Evolutionary conservation across 495 filamentous ascomycete genomes (phyloP).

Genomic region (Aspergillus sclerotioniger): DNA sequence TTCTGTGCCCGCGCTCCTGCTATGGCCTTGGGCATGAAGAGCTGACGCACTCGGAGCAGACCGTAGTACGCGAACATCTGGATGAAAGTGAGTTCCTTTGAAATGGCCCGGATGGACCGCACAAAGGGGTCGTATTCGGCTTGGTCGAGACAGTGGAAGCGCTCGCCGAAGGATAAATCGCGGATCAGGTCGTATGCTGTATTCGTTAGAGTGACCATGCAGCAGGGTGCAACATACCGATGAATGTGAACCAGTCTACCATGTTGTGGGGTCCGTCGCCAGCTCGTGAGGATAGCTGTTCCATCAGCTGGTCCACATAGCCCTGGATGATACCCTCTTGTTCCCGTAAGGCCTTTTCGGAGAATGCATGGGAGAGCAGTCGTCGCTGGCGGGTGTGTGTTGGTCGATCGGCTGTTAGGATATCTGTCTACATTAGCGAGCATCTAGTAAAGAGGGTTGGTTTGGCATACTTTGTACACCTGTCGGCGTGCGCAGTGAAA

Average conservation of each 20-base stretch:
- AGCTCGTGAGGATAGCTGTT: neutral
- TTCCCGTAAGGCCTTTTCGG: slow-evolving; percentile 42
- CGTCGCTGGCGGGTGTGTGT: slow-evolving; percentile 37
- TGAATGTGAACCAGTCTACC: slow-evolving; percentile 5
- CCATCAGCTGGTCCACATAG: slow-evolving; percentile 42
- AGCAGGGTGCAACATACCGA: no score
- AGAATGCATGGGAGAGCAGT: slow-evolving; percentile 46
- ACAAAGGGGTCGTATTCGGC: slow-evolving; percentile 7
- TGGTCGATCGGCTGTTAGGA: neutral
- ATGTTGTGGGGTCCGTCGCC: neutral
- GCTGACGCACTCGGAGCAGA: neutral
- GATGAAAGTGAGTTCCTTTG: slow-evolving; percentile 6
- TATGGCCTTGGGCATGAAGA: slow-evolving; percentile 1
- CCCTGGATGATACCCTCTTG: slow-evolving; percentile 36
- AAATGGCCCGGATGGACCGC: neutral
- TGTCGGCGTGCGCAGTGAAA: neutral
- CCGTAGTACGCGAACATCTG: neutral
- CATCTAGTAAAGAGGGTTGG: neutral
- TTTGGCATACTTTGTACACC: neutral
- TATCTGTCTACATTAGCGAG: neutral
- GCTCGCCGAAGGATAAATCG: slow-evolving; percentile 11
- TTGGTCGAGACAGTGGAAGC: neutral
- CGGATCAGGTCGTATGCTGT: slow-evolving; percentile 9
- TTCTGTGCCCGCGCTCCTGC: neutral
- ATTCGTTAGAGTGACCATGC: neutral